Base-by-base conservation (phyloP, 345 rosid genomes). In the Salix udensis region DNA sequence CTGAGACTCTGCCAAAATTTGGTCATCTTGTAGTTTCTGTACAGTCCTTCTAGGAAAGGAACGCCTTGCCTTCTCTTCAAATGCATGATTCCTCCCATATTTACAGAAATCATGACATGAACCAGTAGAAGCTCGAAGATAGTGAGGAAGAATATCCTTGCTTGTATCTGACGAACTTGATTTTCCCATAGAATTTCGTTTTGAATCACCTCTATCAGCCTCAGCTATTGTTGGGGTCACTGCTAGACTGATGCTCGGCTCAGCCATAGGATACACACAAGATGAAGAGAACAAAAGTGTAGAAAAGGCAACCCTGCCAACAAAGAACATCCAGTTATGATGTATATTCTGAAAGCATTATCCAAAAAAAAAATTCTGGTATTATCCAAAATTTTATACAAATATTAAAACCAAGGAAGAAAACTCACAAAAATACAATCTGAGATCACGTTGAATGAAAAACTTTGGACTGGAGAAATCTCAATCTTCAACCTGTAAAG, bases 71-170 rank as follows among this genome's bases (percentile, higher is more conserved):
- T 88, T 84, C 73, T 82, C 81, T 82, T 90, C 88, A 34, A 67
- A 72, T 71, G 70, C 90, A 70, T 89, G 86, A 67, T 78, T 85
- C 75, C 72, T 84, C 72, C 97, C 97, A 70, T 82, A 92, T 79
- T 94, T 94, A 81, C 98, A 94, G 50, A 74, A 81, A 83, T 94
- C 98, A 75, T 92, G 98, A 84, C 98, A 90, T 30, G 98, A 94
- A 73, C 88, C 92, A 48, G 90, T 85, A 12, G 94, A 84, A 82
- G 93, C 90, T 79, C 88, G 88, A 68, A 92, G 92, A 71, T 94
- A 90, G 74, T 75, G 85, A 60, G 96, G 93, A 73, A 91, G 65
- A 76, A 77, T 26, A 0, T 86, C 86, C 71, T 87, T 91, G 73
- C 79, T 76, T 15, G 72, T 76, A 69, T 78, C 75, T 37, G 81